Conservation (phyloP, 345 rosid genomes). For the Populus ilicifolia region DNA sequence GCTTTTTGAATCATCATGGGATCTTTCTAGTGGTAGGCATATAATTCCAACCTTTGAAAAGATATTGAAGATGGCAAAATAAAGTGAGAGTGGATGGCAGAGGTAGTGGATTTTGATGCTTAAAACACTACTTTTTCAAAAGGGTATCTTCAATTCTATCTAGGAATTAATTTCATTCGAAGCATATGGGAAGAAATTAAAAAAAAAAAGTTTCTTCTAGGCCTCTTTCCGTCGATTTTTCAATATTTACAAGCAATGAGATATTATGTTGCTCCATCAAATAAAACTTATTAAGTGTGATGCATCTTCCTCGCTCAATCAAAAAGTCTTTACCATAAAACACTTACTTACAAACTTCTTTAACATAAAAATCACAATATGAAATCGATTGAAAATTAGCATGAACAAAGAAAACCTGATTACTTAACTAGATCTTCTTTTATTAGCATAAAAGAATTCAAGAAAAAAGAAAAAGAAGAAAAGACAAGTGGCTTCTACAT, state of each 20-base stretch:
- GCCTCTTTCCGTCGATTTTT: neutral
- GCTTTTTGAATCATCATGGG: conserved; percentile 35
- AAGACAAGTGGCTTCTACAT: no score
- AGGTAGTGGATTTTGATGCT: conserved; percentile 21
- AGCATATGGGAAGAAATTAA: neutral
- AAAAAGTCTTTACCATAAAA: no score
- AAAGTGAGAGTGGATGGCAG: conserved; percentile 15
- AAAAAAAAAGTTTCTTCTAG: neutral
- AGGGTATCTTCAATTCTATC: neutral
- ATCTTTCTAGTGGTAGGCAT: conserved; percentile 29
- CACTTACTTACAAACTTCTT: no score
- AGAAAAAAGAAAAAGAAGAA: no score
- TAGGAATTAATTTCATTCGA: conserved; percentile 20
- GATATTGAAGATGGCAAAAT: neutral
- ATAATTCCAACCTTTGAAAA: conserved; percentile 23
- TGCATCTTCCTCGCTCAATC: neutral
- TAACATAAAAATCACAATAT: neutral
- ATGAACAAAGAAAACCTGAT: neutral
- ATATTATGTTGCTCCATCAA: no score
- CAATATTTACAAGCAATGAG: no score
- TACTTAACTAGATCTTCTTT: no score
- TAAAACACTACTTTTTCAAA: conserved; percentile 5
- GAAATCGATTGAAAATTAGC: neutral
- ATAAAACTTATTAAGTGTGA: neutral
- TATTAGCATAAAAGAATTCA: no score